Evolutionary conservation across 2,329 filamentous ascomycete species (phyloP), one percentile per base, ranked within the genome.

Genomic region (Neopestalotiopsis sp.): DNA sequence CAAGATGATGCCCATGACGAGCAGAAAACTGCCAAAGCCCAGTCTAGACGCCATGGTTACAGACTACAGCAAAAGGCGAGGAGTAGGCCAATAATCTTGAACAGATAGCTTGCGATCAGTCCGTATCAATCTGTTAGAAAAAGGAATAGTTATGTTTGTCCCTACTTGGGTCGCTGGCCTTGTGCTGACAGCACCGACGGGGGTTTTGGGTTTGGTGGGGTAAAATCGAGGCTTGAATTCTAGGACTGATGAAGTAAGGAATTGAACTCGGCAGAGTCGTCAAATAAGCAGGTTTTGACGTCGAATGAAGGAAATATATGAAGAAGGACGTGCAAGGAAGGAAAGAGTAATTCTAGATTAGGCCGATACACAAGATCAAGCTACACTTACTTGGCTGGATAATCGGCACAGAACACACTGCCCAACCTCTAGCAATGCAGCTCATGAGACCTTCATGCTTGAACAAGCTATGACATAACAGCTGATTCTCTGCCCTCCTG

Each of bases 1-100:
- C 69, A 92, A 79, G 66, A 89, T 75, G 64, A 90, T 75, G 71
- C 81, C 83, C 63, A 87, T 71, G 73, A 87, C 79, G 67, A 91
- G 81, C 77, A 91, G 81, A 78, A 85, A 80, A 76, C 83, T 78
- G 79, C 82, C 82, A 81, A 84, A 84, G 77, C 85, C 79, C 71
- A 83, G 77, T 69, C 79, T 77, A 70, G 83, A 79, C 71, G 85
- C 80, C 87, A 89, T 89, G 74, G 10, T 45, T 20, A 24, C 52
- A 24, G 28, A 34, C 38, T 30, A 38, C 34, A 24, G 38, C n/a
- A 28, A 40, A 10, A 24, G n/a, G 38, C 32, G 30, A 17, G 4
- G 5, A 13, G 20, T 1, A 40, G 4, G 4, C 9, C 12, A 4
- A 6, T 40, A 30, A 24, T 13, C 6, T n/a, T 58, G 17, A 10